Percentiles rank a stretch among this genome's conserved stretches.
phyloP scores from a whole-genome alignment of 192 early-diverging fungal species.

The Podila horticola region DNA sequence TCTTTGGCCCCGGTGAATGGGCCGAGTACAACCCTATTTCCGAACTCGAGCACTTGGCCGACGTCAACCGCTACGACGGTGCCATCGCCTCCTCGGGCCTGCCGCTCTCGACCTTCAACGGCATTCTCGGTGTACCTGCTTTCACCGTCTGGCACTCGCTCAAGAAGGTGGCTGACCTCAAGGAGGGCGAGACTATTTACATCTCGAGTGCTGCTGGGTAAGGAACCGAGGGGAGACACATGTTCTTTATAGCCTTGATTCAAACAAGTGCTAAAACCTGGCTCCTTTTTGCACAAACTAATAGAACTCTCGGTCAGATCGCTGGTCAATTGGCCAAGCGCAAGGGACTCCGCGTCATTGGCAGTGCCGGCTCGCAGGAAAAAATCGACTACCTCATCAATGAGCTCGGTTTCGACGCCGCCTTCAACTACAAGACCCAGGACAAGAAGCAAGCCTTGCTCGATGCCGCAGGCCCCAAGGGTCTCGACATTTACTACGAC shows the following conservation, averaged over 20 bases:
- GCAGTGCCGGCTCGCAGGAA: conserved; percentile 84
- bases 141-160: conserved; percentile 54
- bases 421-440: conserved; percentile 89
- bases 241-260: not conserved
- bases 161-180: conserved; percentile 72
- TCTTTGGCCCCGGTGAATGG: conserved; percentile 66
- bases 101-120: conserved; percentile 5
- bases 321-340: conserved; percentile 84
- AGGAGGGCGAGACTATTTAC: conserved; percentile 81
- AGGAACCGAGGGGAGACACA: not conserved
- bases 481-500: conserved; percentile 89
- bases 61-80: conserved; percentile 57
- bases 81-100: conserved; percentile 60
- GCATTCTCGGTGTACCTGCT: conserved; percentile 13
- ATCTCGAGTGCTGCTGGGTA: conserved; percentile 32
- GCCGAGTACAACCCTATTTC: conserved; percentile 47
- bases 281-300: no score
- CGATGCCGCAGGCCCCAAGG: conserved; percentile 1
- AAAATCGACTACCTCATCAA: conserved; percentile 78
- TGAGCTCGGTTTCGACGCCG: conserved; percentile 80
- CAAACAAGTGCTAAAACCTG: no score
- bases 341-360: conserved; percentile 84
- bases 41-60: conserved; percentile 38
- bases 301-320: conserved; percentile 73
- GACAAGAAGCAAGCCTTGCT: conserved; percentile 6